Evolutionary conservation across 2,329 filamentous ascomycete genomes (phyloP).

Genomic region (Aspergillus phoenicis): DNA sequence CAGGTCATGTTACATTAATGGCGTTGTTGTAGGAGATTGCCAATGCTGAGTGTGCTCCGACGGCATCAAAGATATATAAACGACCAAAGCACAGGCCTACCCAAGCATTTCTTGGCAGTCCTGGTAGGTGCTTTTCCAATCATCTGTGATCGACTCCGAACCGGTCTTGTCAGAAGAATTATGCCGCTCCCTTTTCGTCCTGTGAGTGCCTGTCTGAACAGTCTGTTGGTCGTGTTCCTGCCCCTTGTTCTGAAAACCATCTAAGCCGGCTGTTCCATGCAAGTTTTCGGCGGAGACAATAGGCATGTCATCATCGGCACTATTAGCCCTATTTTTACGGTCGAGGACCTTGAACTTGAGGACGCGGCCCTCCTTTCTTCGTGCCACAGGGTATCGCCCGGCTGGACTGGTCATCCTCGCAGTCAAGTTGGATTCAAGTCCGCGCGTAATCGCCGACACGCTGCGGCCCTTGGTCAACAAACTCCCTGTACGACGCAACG

Average conservation of each 20-base stretch:
- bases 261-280: neutral
- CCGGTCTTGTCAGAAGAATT: slow-evolving; percentile 2
- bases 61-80: neutral
- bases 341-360: slow-evolving; percentile 14
- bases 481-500: slow-evolving; percentile 17
- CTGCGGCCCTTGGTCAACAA: slow-evolving; percentile 18
- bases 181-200: neutral
- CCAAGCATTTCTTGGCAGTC: slow-evolving; percentile 5
- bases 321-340: slow-evolving; percentile 8
- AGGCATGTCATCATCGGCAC: neutral
- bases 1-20: neutral
- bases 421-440: slow-evolving; percentile 15
- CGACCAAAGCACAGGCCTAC: neutral
- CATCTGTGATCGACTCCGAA: neutral
- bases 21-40: neutral
- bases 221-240: neutral
- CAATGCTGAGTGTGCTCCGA: neutral
- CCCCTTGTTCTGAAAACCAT: neutral
- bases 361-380: slow-evolving; percentile 16
- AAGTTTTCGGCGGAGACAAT: neutral
- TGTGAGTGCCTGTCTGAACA: neutral
- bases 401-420: slow-evolving; percentile 11
- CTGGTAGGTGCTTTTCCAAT: slow-evolving; percentile 2
- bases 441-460: slow-evolving; percentile 15
- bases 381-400: slow-evolving; percentile 13